phyloP scores from a whole-genome alignment of 1,139 yeast species.

The Geotrichum fermentans region DNA sequence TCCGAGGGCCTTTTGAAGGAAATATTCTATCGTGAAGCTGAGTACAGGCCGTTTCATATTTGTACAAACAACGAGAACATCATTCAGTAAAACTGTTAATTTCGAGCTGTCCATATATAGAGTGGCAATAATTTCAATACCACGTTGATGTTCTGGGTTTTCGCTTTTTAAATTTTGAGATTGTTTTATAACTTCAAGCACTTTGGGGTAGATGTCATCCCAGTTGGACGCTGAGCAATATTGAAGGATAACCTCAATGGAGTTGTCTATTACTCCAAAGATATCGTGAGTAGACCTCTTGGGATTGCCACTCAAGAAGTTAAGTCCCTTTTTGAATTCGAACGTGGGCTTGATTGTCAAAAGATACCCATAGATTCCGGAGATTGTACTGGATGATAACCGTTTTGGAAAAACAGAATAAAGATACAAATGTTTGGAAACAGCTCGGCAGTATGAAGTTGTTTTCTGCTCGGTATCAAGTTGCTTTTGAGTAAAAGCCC shows the following conservation, averaged over 20 bases:
- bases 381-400: constrained; percentile 13
- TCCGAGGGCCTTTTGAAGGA: constrained; percentile 47
- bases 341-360: constrained; percentile 19
- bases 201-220: constrained; percentile 32
- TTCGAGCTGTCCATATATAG: constrained; percentile 45
- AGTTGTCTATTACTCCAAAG: constrained; percentile 45
- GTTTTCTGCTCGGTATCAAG: constrained; percentile 10
- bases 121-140: constrained; percentile 50
- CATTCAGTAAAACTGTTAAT: constrained; percentile 41
- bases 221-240: constrained; percentile 57
- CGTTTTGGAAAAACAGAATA: constrained; percentile 16
- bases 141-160: constrained; percentile 42
- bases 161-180: constrained; percentile 13
- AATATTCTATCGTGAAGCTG: constrained; percentile 50
- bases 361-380: constrained; percentile 22
- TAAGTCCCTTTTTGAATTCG: constrained; percentile 14
- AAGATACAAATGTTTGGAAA: constrained; percentile 12
- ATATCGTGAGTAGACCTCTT: too few species aligned
- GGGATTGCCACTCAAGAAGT: constrained; percentile 8
- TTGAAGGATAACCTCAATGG: constrained; percentile 45
- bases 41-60: constrained; percentile 50
- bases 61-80: constrained; percentile 42
- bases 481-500: constrained; percentile 15
- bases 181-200: constrained; percentile 16
- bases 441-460: not conserved